A percentile compares a stretch with the other conserved stretches of the same genome.
Evolutionary conservation across 257 asterid species (phyloP).

Genomic region (Schizonepeta tenuifolia): DNA sequence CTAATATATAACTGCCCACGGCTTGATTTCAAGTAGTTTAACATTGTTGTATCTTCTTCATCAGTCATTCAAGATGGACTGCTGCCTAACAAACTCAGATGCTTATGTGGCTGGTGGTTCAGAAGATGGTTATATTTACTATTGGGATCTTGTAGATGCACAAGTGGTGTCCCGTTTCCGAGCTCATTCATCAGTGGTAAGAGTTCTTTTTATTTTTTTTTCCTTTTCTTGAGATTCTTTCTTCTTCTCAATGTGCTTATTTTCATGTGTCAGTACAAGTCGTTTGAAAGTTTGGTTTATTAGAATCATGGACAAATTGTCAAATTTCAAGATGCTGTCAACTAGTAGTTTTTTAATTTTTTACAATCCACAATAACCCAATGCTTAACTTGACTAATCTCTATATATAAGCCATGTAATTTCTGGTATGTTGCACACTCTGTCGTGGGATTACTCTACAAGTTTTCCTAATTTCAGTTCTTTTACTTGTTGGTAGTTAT

Average conservation of each 20-base stretch:
- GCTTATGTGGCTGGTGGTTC: constrained; percentile 95
- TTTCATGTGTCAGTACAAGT: neutral
- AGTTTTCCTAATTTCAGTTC: neutral
- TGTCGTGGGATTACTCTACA: neutral
- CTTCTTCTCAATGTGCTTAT: neutral
- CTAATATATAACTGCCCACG: neutral
- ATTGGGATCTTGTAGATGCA: constrained; percentile 98
- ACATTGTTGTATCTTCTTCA: constrained; percentile 11
- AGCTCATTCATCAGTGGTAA: constrained; percentile 96
- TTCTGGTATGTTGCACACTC: neutral
- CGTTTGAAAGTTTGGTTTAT: constrained; percentile 19
- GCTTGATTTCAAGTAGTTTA: constrained; percentile 17
- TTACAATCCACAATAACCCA: neutral
- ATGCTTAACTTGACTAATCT: neutral
- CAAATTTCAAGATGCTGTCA: neutral
- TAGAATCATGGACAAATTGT: neutral
- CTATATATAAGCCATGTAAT: neutral
- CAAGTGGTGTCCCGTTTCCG: constrained; percentile 65
- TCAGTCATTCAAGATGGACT: constrained; percentile 92
- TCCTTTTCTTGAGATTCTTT: neutral
- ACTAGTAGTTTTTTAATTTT: neutral
- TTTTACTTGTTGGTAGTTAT: neutral
- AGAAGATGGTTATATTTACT: constrained; percentile 86
- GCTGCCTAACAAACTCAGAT: constrained; percentile 91
- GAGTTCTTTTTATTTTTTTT: constrained; percentile 7